A percentile compares a stretch with the other conserved stretches of the same genome.
These are phyloP conservation scores for Serendipita sp. DNA, from an alignment of 1,284 basidiomycete genomes.

Conservation along the genomic window DNA sequence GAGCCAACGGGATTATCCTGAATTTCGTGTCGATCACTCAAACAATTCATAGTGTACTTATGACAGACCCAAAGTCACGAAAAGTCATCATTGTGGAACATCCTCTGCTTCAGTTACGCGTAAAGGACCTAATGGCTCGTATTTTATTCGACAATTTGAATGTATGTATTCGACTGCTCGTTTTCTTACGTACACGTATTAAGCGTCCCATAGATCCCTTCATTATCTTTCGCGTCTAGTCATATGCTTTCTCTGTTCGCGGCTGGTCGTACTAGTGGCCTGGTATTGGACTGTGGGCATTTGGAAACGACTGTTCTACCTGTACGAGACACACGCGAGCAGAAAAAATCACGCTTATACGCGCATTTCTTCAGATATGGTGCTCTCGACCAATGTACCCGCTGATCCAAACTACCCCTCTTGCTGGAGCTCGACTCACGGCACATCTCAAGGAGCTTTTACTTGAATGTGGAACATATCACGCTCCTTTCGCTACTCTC, in stretches of 20 bases:
- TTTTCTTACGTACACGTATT: conserved; percentile 8
- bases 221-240: conserved; percentile 81
- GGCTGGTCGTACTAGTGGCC: conserved; percentile 76
- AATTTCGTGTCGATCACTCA: conserved; percentile 8
- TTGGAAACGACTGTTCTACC: conserved; percentile 80
- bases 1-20: conserved; percentile 22
- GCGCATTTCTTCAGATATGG: conserved; percentile 49
- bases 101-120: conserved; percentile 68
- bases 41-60: conserved; percentile 47
- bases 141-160: conserved; percentile 85
- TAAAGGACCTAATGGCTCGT: conserved; percentile 78
- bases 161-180: conserved; percentile 28
- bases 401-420: conserved; percentile 64
- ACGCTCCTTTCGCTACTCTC: conserved; percentile 60
- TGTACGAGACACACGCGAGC: conserved; percentile 34
- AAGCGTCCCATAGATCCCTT: conserved; percentile 54
- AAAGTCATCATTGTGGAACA: conserved; percentile 89
- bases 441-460: conserved; percentile 66
- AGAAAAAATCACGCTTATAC: neutral
- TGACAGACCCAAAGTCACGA: conserved; percentile 85
- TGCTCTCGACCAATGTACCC: conserved; percentile 75
- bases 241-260: conserved; percentile 75
- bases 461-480: conserved; percentile 64
- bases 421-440: conserved; percentile 64
- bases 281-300: conserved; percentile 86